Conservation (phyloP, 192 early-diverging fungal genomes). For the Radiomyces spectabilis region DNA sequence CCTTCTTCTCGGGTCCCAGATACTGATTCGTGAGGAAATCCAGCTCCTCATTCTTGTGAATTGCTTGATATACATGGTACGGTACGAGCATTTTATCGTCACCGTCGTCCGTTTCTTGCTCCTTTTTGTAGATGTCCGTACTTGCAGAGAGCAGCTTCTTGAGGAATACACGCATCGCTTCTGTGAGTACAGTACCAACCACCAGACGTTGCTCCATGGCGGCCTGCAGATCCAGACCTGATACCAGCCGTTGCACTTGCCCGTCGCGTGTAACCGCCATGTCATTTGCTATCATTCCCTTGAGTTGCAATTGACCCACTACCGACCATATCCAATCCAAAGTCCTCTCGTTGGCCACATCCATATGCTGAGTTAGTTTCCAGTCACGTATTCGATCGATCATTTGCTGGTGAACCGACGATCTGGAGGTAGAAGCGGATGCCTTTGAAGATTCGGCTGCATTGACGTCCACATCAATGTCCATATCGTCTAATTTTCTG, state of each 20-base stretch:
- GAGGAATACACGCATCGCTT: background rate
- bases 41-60: slow-evolving; percentile 30
- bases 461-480: slow-evolving; percentile 17
- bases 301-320: slow-evolving; percentile 22
- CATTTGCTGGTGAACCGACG: background rate
- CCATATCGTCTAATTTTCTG: slow-evolving; percentile 20
- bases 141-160: slow-evolving; percentile 31
- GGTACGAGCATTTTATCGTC: slow-evolving; percentile 37
- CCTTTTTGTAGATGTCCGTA: slow-evolving; percentile 30
- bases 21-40: slow-evolving; percentile 42
- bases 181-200: slow-evolving; percentile 14
- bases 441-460: background rate
- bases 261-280: slow-evolving; percentile 11
- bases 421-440: no score
- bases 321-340: slow-evolving; percentile 39
- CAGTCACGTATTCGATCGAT: background rate
- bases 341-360: slow-evolving; percentile 11
- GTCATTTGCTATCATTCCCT: slow-evolving; percentile 24
- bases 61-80: slow-evolving; percentile 44
- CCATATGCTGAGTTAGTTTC: background rate
- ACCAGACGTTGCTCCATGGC: slow-evolving; percentile 39
- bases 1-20: slow-evolving; percentile 11
- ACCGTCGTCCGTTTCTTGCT: slow-evolving; percentile 11
- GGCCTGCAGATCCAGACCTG: slow-evolving; percentile 12
- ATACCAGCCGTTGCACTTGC: background rate